Base-by-base conservation (phyloP, 768 basidiomycete species). In the Kwoniella europaea region DNA sequence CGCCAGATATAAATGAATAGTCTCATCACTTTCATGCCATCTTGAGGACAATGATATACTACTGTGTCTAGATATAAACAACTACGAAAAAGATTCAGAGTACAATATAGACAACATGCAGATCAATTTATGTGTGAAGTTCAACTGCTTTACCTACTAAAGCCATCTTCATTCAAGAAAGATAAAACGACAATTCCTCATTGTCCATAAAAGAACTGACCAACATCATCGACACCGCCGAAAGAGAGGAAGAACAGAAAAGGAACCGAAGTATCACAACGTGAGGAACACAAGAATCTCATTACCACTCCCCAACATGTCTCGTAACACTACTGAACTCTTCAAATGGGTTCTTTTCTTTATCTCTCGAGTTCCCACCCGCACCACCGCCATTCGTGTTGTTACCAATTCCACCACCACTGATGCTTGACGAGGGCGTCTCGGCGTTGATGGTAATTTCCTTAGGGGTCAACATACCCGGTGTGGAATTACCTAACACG, bases 291-390 rank as follows among this genome's bases (percentile, higher is more conserved):
- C 3, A 50, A 18, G 15, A 15, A 18, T 15, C 13, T 43, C 42
- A 16, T 65, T 65, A 76, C 74, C 72, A 82, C 55, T 78, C 81
- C 42, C 76, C 81, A 29, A 83, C 76, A 69, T 81, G 77, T 57
- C 79, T 71, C 43, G 94, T 97, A 79, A 97, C 92, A 83, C 92
- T 93, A 79, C 90, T 91, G 85, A 97, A 97, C 57, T 88, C 91
- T 63, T 89, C 90, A 85, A 96, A 96, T 76, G 92, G 84, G 84
- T 94, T 93, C 72, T 85, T 85, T 67, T 87, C 87, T 24, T 68
- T 60, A n/a, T 76, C 79, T 2, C 75, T 63, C 52, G 35, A 53
- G 13, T 46, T 63, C n/a, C 61, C 71, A 16, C 16, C 43, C 10
- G 22, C 67, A 24, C 29, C 58, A 18, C 44, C 68, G 54, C 24